A percentile compares a stretch with the other conserved stretches of the same genome.
Conservation (phyloP, 768 basidiomycete genomes). For the Mrakia frigida region DNA sequence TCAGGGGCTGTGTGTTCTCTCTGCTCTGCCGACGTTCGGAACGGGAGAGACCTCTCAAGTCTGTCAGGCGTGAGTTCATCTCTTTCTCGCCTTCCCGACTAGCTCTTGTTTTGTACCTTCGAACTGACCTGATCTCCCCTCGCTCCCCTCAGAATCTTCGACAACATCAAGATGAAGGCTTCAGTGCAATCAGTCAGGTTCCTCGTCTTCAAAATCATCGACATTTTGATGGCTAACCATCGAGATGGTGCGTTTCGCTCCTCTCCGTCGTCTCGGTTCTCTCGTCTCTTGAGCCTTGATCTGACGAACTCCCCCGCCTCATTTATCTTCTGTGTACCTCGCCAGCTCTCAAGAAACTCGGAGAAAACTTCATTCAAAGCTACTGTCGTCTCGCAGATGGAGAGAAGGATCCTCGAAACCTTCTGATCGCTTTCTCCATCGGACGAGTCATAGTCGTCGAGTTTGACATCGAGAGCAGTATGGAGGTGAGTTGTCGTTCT, state of each 20-base stretch:
- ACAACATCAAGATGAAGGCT: slow-evolving; percentile 71
- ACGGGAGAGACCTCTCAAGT: slow-evolving; percentile 61
- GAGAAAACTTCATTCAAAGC: slow-evolving; percentile 63
- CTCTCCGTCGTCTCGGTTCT: neutral
- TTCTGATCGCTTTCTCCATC: slow-evolving; percentile 83
- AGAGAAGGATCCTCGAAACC: slow-evolving; percentile 94
- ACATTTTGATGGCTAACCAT: slow-evolving; percentile 66
- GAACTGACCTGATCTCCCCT: neutral
- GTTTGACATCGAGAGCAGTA: slow-evolving; percentile 66
- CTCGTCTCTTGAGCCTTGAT: neutral
- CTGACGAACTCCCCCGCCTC: neutral
- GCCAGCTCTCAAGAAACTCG: slow-evolving; percentile 67
- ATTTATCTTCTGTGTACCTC: slow-evolving; percentile 1
- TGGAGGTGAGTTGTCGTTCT: slow-evolving; percentile 59
- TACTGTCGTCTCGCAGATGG: slow-evolving; percentile 81
- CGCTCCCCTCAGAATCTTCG: slow-evolving; percentile 57
- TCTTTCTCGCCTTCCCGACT: neutral
- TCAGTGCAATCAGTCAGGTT: slow-evolving; percentile 78
- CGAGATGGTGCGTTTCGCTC: slow-evolving; percentile 54
- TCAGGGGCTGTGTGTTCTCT: slow-evolving; percentile 65
- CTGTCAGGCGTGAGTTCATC: slow-evolving; percentile 54
- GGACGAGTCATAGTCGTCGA: slow-evolving; percentile 79
- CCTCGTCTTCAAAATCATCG: slow-evolving; percentile 71
- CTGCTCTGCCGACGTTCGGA: slow-evolving; percentile 58
- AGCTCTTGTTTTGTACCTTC: neutral